Base-by-base conservation (phyloP, 805 yeast species). In the Saccharomycopsis sp. region DNA sequence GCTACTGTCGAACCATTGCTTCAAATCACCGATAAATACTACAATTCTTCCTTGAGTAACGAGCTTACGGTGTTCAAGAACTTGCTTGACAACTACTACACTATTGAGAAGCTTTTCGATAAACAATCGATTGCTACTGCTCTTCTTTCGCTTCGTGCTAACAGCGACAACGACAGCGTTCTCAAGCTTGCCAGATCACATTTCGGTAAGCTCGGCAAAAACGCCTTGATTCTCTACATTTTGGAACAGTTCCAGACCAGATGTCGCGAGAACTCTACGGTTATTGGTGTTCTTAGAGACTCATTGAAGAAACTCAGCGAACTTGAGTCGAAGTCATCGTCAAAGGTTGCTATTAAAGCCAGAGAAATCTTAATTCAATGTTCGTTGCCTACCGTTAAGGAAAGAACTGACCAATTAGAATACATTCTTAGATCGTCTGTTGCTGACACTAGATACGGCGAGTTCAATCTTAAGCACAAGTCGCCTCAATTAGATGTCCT, bases 291-390 rank as follows among this genome's bases (percentile, higher is more conserved):
- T 59, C 80, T 94, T 69, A 84, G 89, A 64, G 82, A 79, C 14
- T 80, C 89, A 1, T 81, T 94, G 76, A 86, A 85, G 73, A 77
- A 82, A 58, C 78, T 96, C 66, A 96, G 92, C 56, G 94, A 89
- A 71, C 80, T 94, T 64, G 98, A 93, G 67, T 82, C 94, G 24
- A 86, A 97, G 70, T 83, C 89, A 7, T 84, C 97, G 42, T 93
- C 97, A 29, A 93, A 92, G 78, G 97, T 93, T 55, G 89, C 97
- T 25, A 78, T 94, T 69, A 91, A 89, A 73, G 97, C 98, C 1
- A 85, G 98, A 71, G 99, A 96, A 75, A 87, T 96, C 61, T 81
- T 94, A 68, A 94, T 94, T 68, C 97, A 92, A 78, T 94, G 97
- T 72, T 90, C 98, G 34, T 79, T 94, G 75, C 99, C 99, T 44